Base-by-base conservation (phyloP, 2,329 filamentous ascomycete species). In the Trichoderma sp. region DNA sequence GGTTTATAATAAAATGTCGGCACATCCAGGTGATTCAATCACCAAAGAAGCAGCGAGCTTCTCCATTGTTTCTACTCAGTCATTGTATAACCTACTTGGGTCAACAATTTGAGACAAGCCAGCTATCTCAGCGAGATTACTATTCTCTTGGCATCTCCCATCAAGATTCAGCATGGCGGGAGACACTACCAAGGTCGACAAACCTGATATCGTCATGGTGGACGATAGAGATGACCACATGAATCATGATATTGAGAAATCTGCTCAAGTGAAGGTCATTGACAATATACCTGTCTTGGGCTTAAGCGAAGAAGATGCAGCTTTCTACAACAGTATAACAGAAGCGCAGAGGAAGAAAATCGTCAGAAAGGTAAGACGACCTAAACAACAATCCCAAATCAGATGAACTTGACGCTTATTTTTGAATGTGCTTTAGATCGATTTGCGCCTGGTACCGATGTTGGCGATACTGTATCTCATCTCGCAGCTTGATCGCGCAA, bases 401-500 rank as follows among this genome's bases (percentile, higher is more conserved):
- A 7, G 1, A n/a, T 6, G 4, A 8, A 8, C 4, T n/a, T 28
- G 15, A 36, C 4, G 23, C 64, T 67, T 5, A 58, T 3, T 12
- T 4, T 7, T 23, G 5, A 6, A 26, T 30, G 7, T 11, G 13
- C 7, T 30, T 4, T 3, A 67, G 64, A n/a, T 68, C 9, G 66
- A 68, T 62, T 12, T 61, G 17, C 55, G 66, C 6, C 36, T 68
- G 5, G 39, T 68, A 13, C 66, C 66, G 7, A 59, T 68, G 66
- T 13, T 68, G 13, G 66, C 55, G 6, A 61, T 68, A 50, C 55
- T 68, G 6, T 68, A 68, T 30, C 55, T 68, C 3, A 47, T 68
- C 13, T 68, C 66, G 12, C 57, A 59, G 13, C 66, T 68, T 28
- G 66, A 68, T 30, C 53, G 66, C 17, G 66, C 55, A 59, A 68